These are phyloP conservation scores for Halophytophthora batemanensis DNA, from an alignment of 352 stramenopile species.

Conservation along the genomic window DNA sequence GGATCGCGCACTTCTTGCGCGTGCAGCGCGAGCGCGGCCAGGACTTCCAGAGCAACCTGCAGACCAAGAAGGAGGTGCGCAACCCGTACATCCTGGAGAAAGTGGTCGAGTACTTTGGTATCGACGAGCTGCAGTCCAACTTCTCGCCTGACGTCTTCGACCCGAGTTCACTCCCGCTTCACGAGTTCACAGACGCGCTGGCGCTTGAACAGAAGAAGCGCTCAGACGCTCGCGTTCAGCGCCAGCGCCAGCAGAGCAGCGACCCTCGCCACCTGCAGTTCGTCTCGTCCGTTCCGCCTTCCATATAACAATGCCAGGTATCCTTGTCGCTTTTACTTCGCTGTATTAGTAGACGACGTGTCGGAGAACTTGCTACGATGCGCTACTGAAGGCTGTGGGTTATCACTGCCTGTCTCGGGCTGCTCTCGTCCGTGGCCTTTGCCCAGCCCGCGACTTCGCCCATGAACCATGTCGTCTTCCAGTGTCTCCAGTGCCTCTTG, in stretches of 20 bases:
- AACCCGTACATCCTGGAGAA: slow-evolving; percentile 88
- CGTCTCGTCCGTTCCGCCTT: slow-evolving; percentile 8
- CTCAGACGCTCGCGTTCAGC: slow-evolving; percentile 31
- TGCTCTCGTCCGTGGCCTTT: slow-evolving; percentile 29
- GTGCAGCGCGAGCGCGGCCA: slow-evolving; percentile 34
- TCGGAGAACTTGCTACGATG: too few species aligned
- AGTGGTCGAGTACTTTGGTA: slow-evolving; percentile 83
- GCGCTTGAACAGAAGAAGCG: slow-evolving; percentile 62
- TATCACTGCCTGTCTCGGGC: background rate
- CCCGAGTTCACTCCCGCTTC: slow-evolving; percentile 56
- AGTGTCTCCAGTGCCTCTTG: slow-evolving; percentile 18
- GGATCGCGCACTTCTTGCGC: slow-evolving; percentile 59
- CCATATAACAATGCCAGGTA: slow-evolving; percentile 12
- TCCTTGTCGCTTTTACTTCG: background rate
- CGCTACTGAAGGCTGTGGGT: too few species aligned
- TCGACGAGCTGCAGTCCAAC: slow-evolving; percentile 80
- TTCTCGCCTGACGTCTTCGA: slow-evolving; percentile 67
- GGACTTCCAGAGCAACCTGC: slow-evolving; percentile 68
- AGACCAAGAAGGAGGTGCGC: slow-evolving; percentile 80
- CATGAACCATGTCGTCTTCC: slow-evolving; percentile 23
- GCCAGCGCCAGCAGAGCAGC: slow-evolving; percentile 33
- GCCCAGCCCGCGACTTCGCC: slow-evolving; percentile 42
- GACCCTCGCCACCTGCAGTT: slow-evolving; percentile 23
- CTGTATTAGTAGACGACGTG: too few species aligned
- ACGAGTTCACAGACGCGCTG: slow-evolving; percentile 69